Evolutionary conservation across 116 monocot genomes (phyloP).

Genomic region (Thalassia testudinum): DNA sequence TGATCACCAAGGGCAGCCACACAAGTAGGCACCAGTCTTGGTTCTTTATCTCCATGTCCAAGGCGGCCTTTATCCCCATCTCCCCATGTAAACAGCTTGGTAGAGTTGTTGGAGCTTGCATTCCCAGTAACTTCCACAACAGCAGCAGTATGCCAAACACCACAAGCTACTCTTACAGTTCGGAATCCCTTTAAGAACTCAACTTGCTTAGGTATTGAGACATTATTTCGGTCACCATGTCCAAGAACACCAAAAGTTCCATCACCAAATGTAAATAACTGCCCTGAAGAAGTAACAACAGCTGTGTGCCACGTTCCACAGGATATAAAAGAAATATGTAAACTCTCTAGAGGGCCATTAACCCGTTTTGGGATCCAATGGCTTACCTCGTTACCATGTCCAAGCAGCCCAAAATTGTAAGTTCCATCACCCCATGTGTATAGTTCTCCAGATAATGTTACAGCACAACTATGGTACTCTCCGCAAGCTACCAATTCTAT

Average conservation of each 20-base stretch:
- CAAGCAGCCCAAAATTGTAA: constrained; percentile 68
- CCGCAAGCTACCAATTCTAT: constrained; percentile 95
- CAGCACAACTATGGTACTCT: constrained; percentile 87
- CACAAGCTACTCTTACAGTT: constrained; percentile 80
- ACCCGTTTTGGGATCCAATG: constrained; percentile 92
- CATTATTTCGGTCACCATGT: constrained; percentile 63
- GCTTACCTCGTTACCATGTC: constrained; percentile 70
- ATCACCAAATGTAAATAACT: constrained; percentile 94
- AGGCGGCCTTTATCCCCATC: constrained; percentile 89
- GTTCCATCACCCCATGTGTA: constrained; percentile 95
- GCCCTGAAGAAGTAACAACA: constrained; percentile 74
- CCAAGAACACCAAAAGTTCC: constrained; percentile 97
- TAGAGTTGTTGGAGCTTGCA: constrained; percentile 73
- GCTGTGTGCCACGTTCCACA: constrained; percentile 99
- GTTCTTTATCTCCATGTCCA: constrained; percentile 86
- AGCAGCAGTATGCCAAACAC: constrained; percentile 98
- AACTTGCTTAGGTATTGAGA: constrained; percentile 65
- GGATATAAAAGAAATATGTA: constrained; percentile 85
- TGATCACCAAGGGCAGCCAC: constrained; percentile 80
- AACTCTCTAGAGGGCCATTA: constrained; percentile 70
- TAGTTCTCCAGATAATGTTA: constrained; percentile 78
- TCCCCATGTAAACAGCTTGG: constrained; percentile 95
- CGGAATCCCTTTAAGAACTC: constrained; percentile 82
- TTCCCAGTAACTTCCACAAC: constrained; percentile 82
- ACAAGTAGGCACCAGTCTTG: constrained; percentile 81